These are phyloP conservation scores for Fusarium clavum DNA, from an alignment of 2,329 filamentous ascomycete species.

Conservation along the genomic window DNA sequence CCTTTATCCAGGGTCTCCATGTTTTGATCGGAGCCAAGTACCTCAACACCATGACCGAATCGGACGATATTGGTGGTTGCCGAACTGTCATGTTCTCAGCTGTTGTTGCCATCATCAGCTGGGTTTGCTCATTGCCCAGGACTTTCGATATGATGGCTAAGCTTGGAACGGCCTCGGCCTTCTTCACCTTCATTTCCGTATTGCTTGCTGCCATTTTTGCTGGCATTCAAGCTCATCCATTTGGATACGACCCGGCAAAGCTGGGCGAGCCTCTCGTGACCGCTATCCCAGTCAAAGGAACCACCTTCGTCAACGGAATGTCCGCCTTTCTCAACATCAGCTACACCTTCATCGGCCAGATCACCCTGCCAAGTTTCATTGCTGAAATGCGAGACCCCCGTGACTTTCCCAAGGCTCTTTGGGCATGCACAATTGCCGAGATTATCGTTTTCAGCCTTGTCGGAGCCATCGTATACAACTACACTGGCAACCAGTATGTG, in stretches of 20 bases:
- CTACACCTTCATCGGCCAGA: constrained; percentile 96
- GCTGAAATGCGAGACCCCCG: constrained; percentile 84
- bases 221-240: constrained; percentile 79
- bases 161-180: constrained; percentile 80
- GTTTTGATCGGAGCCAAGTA: constrained; percentile 88
- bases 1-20: constrained; percentile 86
- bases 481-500: constrained; percentile 90
- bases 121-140: constrained; percentile 82
- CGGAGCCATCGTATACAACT: constrained; percentile 84
- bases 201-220: constrained; percentile 86
- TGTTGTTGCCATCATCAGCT: constrained; percentile 80
- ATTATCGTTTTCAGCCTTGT: constrained; percentile 87
- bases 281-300: constrained; percentile 74
- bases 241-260: constrained; percentile 67
- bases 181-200: constrained; percentile 92
- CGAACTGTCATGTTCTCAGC: constrained; percentile 86
- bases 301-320: constrained; percentile 84
- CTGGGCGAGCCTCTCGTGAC: constrained; percentile 75
- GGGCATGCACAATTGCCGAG: constrained; percentile 89
- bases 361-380: constrained; percentile 93
- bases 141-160: constrained; percentile 86
- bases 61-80: constrained; percentile 69
- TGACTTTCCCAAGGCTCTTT: constrained; percentile 93
- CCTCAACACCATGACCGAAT: constrained; percentile 85
- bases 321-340: constrained; percentile 94